Conservation (phyloP, 768 basidiomycete species). For the Hydnomerulius pinastri region DNA sequence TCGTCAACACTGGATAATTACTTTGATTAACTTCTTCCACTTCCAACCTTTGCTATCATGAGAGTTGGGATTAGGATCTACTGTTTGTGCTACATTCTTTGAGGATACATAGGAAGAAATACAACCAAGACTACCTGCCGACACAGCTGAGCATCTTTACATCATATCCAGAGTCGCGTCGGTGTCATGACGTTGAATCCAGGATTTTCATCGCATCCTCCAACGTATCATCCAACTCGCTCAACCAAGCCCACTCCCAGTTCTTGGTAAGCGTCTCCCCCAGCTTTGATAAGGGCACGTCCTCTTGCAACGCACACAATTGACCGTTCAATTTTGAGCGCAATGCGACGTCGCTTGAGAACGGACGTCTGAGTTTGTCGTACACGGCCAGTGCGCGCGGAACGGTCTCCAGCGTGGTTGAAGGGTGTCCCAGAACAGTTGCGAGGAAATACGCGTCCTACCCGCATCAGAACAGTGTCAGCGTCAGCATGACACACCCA, state of each 20-base stretch:
- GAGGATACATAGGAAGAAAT: no score
- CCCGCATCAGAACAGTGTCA: background rate
- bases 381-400: constrained; percentile 46
- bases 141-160: no score
- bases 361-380: constrained; percentile 52
- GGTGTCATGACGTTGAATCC: constrained; percentile 3
- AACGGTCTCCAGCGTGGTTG: constrained; percentile 36
- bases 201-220: constrained; percentile 19
- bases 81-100: background rate
- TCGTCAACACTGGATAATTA: constrained; percentile 11
- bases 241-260: constrained; percentile 56
- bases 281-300: constrained; percentile 39
- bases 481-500: background rate
- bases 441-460: constrained; percentile 41
- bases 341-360: constrained; percentile 37
- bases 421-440: constrained; percentile 45
- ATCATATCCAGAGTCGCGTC: no score
- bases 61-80: background rate
- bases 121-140: no score
- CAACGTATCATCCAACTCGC: constrained; percentile 21
- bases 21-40: background rate
- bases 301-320: constrained; percentile 15
- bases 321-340: constrained; percentile 22
- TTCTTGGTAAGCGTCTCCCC: constrained; percentile 45
- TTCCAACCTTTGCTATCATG: background rate